phyloP scores from a whole-genome alignment of 1,284 basidiomycete genomes.

The Fomitopsis pinicola region DNA sequence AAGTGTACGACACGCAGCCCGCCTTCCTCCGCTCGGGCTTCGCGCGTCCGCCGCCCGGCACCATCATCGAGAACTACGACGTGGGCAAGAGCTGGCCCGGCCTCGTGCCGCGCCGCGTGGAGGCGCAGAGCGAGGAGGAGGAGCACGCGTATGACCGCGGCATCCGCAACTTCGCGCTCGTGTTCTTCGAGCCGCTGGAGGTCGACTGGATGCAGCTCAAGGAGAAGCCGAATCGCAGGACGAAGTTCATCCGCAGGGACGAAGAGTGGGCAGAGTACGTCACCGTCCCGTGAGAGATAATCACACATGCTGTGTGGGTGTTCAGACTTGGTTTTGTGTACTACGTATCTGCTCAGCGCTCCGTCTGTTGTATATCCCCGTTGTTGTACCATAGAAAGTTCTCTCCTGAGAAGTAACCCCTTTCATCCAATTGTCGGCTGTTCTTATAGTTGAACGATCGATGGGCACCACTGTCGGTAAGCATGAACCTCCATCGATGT shows the following conservation, averaged over 20 bases:
- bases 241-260: slow-evolving; percentile 39
- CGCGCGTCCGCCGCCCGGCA: slow-evolving; percentile 57
- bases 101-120: slow-evolving; percentile 34
- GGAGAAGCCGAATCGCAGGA: slow-evolving; percentile 50
- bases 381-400: no score
- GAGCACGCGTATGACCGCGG: slow-evolving; percentile 43
- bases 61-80: slow-evolving; percentile 41
- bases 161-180: slow-evolving; percentile 56
- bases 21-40: slow-evolving; percentile 54
- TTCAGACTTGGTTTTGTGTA: background rate
- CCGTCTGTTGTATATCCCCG: no score
- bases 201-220: slow-evolving; percentile 62
- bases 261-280: slow-evolving; percentile 47
- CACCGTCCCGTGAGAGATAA: slow-evolving; percentile 46
- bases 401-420: no score
- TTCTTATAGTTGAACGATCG: no score
- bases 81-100: slow-evolving; percentile 54
- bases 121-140: slow-evolving; percentile 39
- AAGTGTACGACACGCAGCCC: slow-evolving; percentile 18
- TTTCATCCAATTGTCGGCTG: no score
- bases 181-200: slow-evolving; percentile 57
- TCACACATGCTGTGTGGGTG: no score
- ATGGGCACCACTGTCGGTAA: no score
- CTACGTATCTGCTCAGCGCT: no score
- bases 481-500: no score